A percentile compares a stretch with the other conserved stretches of the same genome.
phyloP scores from a whole-genome alignment of 768 basidiomycete genomes.

The Pholiota molesta region DNA sequence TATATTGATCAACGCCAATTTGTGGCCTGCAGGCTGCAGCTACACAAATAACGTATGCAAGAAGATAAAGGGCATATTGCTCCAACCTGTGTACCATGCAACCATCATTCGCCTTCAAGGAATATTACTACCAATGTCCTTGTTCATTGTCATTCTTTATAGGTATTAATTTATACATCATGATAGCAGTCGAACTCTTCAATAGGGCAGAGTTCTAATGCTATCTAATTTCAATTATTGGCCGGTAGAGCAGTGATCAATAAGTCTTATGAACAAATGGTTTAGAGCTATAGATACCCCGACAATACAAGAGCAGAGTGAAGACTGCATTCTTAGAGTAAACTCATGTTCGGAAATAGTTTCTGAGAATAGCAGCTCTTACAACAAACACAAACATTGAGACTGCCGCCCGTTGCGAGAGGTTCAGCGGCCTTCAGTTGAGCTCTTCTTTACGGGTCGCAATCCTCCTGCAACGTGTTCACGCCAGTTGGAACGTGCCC shows the following conservation, averaged over 20 bases:
- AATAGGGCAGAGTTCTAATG: neutral
- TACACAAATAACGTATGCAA: no score
- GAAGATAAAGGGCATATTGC: no score
- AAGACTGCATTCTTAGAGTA: neutral
- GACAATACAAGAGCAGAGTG: neutral
- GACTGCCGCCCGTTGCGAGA: slow-evolving; percentile 2
- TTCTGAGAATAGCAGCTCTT: neutral
- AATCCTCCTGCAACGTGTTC: slow-evolving; percentile 15
- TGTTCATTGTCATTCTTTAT: neutral
- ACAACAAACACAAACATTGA: slow-evolving; percentile 25
- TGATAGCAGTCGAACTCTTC: neutral
- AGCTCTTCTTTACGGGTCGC: slow-evolving; percentile 5
- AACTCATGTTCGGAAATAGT: neutral
- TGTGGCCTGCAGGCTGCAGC: no score
- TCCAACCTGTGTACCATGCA: neutral
- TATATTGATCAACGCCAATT: neutral
- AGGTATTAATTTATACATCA: neutral
- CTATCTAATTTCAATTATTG: no score
- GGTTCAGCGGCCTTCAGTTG: slow-evolving; percentile 13
- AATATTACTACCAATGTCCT: neutral
- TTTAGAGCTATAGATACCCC: no score
- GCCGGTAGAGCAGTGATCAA: no score
- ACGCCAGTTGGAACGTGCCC: slow-evolving; percentile 15
- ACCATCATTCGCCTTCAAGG: neutral
- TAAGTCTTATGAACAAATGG: no score